These are phyloP conservation scores for Scutellaria barbata DNA, from an alignment of 257 asterid genomes.

Conservation along the genomic window DNA sequence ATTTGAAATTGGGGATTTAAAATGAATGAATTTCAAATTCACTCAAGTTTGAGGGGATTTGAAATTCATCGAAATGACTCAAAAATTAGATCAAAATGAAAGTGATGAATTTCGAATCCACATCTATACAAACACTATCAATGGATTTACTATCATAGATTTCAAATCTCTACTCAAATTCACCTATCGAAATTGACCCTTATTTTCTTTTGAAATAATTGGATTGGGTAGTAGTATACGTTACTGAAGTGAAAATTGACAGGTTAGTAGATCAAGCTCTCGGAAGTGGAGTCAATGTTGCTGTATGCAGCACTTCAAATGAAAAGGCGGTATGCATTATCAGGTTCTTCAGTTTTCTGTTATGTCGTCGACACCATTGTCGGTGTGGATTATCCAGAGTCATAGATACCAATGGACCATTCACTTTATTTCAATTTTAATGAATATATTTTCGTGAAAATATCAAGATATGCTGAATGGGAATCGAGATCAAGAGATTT, in stretches of 20 bases:
- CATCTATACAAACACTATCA: no score
- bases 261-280: constrained; percentile 94
- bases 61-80: no score
- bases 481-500: not conserved
- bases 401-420: not conserved
- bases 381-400: constrained; percentile 4
- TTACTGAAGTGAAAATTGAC: constrained; percentile 36
- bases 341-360: constrained; percentile 54
- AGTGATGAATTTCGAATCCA: no score
- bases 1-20: no score
- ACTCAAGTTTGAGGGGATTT: no score
- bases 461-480: not conserved
- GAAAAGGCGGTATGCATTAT: constrained; percentile 97
- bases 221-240: not conserved
- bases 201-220: constrained; percentile 4
- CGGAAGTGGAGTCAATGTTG: constrained; percentile 76
- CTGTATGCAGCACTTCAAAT: constrained; percentile 98
- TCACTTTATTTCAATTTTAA: constrained; percentile 7
- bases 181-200: no score
- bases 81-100: no score
- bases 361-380: not conserved
- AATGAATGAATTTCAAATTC: no score
- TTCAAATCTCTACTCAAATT: no score
- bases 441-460: not conserved
- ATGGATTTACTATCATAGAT: no score